Base-by-base conservation (phyloP, 169 alveolate species). In the Plasmodium cynomolgi region DNA sequence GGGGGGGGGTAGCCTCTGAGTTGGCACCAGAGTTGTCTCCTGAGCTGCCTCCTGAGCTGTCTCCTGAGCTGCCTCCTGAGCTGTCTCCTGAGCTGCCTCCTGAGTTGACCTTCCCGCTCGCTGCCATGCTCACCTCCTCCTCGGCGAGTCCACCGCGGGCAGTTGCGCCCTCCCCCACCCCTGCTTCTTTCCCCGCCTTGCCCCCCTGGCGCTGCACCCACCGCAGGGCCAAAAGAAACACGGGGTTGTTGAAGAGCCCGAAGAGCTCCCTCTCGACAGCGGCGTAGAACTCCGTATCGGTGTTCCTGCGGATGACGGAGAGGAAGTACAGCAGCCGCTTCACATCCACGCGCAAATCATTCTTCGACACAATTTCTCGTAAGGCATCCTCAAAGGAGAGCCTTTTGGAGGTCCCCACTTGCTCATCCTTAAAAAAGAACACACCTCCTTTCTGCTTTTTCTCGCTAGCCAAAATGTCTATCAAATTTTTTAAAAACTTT, bases 171-270 rank as follows among this genome's bases (percentile, higher is more conserved):
- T 9, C 33, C 23, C 33, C 7, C 3, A 79, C 81, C 4, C 33
- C 41, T 15, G 56, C 54, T 37, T 4, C 71, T n/a, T 86, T 31
- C 11, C 7, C 74, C 26, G 9, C 17, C 17, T 9, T 33, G 23
- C 9, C 39, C 41, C 47, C n/a, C 56, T 20, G 29, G 34, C 73
- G 68, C 37, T 88, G 94, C 26, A 88, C 81, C 80, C 81, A 73
- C 44, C 72, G 80, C 20, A 88, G 82, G 11, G 94, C 80, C 26
- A 50, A 26, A 56, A 88, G 9, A 26, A 88, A 88, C 15, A 80
- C 23, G 1, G 94, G 94, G 26, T 88, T 88, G 54, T 88, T 88
- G 81, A 88, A 88, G 23, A 88, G 50, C 17, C 31, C 74, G 29
- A 37, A 81, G n/a, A 88, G 54, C 13, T 88, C 94, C 17, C 81